Evolutionary conservation across 2,329 filamentous ascomycete species (phyloP), one percentile per base, ranked within the genome.

Genomic region (Xylariales sp.): DNA sequence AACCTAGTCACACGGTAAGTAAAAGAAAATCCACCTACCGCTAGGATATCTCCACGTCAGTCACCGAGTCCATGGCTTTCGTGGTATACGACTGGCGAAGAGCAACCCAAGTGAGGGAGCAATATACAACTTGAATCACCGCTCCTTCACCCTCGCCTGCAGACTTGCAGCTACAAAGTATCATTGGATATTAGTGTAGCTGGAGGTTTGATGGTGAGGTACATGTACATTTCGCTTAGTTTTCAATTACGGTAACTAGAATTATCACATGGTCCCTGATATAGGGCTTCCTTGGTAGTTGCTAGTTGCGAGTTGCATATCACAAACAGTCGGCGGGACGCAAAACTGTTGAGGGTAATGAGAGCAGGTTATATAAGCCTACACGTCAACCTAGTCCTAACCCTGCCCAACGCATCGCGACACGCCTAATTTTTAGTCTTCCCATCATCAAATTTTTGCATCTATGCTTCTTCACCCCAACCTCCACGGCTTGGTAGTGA

Each of bases 21-120:
- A 8, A 10, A 56, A 55, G n/a, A 18, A 36, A 48, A 46, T 45
- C 14, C 34, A 48, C 61, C n/a, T 32, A 68, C 83, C 92, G 93
- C 93, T 90, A 91, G 87, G 83, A 88, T 93, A 97, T 97, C 93
- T 91, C 92, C 93, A 90, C 90, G 89, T 90, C 86, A 88, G 90
- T 89, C 91, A 85, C 83, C 77, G 75, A 82, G 76, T 81, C 84
- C 78, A 91, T 93, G 92, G 90, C 89, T 91, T 86, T 89, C 89
- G 89, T 93, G 93, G 91, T 97, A 97, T 90, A 97, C 92, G 89
- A 89, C 87, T 94, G 88, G 93, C 93, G 92, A 86, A 97, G 86
- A 97, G 81, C 76, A 86, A 96, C 82, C 77, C 79, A 75, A 80
- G 81, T 77, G 78, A 77, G 76, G 80, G 79, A 75, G 75, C 50